These are phyloP conservation scores for Pneumocystis oryctolagi DNA, from an alignment of 1,139 yeast species.

Conservation along the genomic window DNA sequence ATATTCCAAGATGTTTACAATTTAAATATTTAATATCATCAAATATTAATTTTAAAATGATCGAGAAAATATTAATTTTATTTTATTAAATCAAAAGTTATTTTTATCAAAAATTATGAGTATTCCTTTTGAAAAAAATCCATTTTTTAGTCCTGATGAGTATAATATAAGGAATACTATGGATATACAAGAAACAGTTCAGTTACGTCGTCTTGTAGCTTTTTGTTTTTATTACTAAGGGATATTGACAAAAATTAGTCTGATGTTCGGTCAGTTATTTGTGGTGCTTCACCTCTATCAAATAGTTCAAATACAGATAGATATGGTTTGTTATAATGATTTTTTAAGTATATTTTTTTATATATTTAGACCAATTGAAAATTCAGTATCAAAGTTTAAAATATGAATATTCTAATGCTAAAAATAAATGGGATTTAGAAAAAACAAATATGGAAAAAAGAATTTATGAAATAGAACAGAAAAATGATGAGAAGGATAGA, in stretches of 20 bases:
- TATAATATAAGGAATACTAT: neutral
- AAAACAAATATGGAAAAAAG: slow-evolving; percentile 24
- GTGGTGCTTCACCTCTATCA: neutral
- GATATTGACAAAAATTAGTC: neutral
- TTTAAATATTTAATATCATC: neutral
- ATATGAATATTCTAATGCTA: slow-evolving; percentile 24
- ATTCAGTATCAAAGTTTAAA: slow-evolving; percentile 18
- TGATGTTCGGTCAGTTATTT: neutral
- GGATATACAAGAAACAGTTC: neutral
- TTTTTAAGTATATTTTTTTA: neutral
- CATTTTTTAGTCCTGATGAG: neutral
- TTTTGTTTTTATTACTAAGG: neutral
- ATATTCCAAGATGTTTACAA: neutral
- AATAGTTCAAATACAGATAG: neutral
- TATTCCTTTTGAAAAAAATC: neutral
- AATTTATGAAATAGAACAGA: slow-evolving; percentile 22
- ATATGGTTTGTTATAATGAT: neutral
- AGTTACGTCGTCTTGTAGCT: neutral
- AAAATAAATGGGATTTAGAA: slow-evolving; percentile 24
- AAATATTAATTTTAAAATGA: neutral
- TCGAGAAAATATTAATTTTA: neutral
- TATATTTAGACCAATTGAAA: neutral
- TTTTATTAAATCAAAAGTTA: neutral
- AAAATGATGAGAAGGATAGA: slow-evolving; percentile 23
- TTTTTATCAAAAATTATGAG: neutral